These are phyloP conservation scores for Eryngium alpinum DNA, from an alignment of 140 eudicot species.

Conservation along the genomic window DNA sequence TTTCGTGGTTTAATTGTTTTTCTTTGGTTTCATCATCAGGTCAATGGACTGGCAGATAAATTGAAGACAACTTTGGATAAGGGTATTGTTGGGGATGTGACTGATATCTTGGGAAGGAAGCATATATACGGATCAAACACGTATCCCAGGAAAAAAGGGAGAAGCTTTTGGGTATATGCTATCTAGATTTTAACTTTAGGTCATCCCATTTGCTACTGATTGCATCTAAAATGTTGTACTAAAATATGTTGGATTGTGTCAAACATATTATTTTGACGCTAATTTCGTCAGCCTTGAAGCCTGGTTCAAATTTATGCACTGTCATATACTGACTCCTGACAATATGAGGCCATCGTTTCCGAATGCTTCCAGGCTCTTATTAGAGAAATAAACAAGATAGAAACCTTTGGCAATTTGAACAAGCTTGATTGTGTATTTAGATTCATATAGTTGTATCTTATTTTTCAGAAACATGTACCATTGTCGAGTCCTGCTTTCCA, in stretches of 20 bases:
- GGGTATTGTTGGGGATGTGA: constrained; percentile 44
- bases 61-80: constrained; percentile 35
- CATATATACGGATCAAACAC: constrained; percentile 51
- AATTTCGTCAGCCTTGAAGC: too few species aligned
- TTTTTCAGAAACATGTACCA: too few species aligned
- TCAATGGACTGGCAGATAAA: constrained; percentile 39
- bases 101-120: constrained; percentile 33
- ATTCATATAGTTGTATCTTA: too few species aligned
- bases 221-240: not conserved
- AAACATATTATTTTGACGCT: not conserved
- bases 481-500: too few species aligned
- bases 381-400: too few species aligned
- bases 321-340: too few species aligned
- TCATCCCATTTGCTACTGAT: not conserved
- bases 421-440: too few species aligned
- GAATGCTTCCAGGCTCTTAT: too few species aligned
- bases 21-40: constrained; percentile 22
- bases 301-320: too few species aligned
- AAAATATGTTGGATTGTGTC: not conserved
- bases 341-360: too few species aligned
- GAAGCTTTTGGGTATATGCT: constrained; percentile 48
- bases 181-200: not conserved
- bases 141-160: constrained; percentile 50
- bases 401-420: too few species aligned
- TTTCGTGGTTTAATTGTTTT: not conserved